A percentile compares a stretch with the other conserved stretches of the same genome.
Conservation (phyloP, 352 stramenopile genomes). For the Phytophthora cryptogea region DNA sequence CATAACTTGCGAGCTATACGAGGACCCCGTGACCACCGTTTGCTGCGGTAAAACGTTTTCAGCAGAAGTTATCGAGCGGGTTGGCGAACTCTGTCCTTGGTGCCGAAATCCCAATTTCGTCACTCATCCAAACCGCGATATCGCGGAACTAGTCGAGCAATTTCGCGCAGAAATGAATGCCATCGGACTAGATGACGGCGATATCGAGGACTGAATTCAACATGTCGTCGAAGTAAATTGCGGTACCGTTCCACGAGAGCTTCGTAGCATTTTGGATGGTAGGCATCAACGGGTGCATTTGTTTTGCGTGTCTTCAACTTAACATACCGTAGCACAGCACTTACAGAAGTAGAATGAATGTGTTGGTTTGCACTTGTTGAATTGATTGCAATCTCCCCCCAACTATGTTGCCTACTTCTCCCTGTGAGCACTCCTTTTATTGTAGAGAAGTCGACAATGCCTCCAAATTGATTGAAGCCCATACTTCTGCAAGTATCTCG, state of each 20-base stretch:
- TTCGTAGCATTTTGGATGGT: too few species aligned
- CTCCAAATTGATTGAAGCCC: conserved; percentile 2
- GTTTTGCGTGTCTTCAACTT: too few species aligned
- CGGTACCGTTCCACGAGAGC: too few species aligned
- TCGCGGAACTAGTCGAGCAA: conserved; percentile 7
- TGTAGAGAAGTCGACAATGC: conserved; percentile 1
- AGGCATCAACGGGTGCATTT: too few species aligned
- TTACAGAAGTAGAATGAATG: too few species aligned
- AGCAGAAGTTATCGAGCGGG: not conserved
- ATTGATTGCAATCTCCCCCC: conserved; percentile 13
- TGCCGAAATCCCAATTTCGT: conserved; percentile 3
- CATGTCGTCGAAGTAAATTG: too few species aligned
- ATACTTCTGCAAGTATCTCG: conserved; percentile 22
- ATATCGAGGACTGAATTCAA: too few species aligned
- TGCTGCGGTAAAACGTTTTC: conserved; percentile 25
- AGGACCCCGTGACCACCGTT: conserved; percentile 11
- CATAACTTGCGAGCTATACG: conserved; percentile 10
- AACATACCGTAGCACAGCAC: too few species aligned
- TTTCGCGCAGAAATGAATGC: conserved; percentile 5
- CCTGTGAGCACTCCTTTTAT: conserved; percentile 4
- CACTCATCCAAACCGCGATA: conserved; percentile 12
- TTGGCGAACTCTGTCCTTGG: conserved; percentile 7
- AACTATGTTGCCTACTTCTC: conserved; percentile 9
- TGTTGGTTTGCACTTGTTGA: conserved; percentile 22
- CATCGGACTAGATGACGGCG: too few species aligned